These are phyloP conservation scores for Linum lewisii DNA, from an alignment of 345 rosid genomes.

Conservation along the genomic window DNA sequence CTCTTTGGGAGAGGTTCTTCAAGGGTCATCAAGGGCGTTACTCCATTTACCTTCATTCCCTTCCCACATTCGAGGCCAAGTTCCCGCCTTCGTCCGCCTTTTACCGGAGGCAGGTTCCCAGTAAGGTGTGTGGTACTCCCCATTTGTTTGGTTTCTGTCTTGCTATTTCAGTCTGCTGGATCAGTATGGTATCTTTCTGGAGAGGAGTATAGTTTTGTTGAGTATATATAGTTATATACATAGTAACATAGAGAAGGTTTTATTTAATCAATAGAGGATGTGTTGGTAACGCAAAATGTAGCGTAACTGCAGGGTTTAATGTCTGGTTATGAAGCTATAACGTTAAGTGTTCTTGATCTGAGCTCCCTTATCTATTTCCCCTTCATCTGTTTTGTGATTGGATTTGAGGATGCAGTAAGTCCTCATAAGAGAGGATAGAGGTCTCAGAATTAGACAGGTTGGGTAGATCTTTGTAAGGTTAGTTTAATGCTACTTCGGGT, in stretches of 20 bases:
- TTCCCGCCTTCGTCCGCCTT: constrained; percentile 57
- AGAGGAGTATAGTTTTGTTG: neutral
- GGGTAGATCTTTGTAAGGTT: neutral
- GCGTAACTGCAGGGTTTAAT: too few species aligned
- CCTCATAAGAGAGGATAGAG: neutral
- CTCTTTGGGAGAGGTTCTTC: constrained; percentile 90
- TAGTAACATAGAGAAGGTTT: neutral
- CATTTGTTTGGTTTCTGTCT: neutral
- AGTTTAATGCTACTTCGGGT: neutral
- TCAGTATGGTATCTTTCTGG: neutral
- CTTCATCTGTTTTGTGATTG: neutral
- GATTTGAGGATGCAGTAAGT: neutral
- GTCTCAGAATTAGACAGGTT: neutral
- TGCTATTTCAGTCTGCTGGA: neutral
- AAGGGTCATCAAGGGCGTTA: constrained; percentile 65
- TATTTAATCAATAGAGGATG: neutral
- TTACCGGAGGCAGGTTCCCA: constrained; percentile 68
- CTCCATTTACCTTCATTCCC: constrained; percentile 73
- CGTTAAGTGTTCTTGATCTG: too few species aligned
- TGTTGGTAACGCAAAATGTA: too few species aligned
- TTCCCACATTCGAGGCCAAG: constrained; percentile 53
- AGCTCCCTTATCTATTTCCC: neutral
- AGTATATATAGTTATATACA: neutral
- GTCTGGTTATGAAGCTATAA: too few species aligned
- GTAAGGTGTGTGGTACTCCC: constrained; percentile 44